These are phyloP conservation scores for Pseudogymnoascus pannorum DNA, from an alignment of 2,329 filamentous ascomycete species.

Conservation along the genomic window DNA sequence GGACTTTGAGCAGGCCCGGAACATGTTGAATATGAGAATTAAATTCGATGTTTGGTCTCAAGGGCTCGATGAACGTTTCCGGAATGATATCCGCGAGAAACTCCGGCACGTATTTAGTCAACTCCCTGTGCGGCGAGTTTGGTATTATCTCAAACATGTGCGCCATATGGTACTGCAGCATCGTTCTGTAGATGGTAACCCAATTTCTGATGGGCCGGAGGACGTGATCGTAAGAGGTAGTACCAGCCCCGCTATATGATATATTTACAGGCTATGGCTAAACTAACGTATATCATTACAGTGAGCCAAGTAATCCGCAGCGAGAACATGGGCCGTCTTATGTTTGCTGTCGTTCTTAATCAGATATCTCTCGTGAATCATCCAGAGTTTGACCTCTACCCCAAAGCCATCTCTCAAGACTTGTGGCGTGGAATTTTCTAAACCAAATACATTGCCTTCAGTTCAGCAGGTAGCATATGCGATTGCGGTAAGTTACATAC, in stretches of 20 bases:
- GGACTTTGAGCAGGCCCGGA: slow-evolving; percentile 22
- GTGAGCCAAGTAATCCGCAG: slow-evolving; percentile 8
- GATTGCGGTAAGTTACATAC: slow-evolving; percentile 17
- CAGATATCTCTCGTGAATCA: not conserved
- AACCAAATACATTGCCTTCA: slow-evolving; percentile 7
- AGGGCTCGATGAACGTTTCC: slow-evolving; percentile 25
- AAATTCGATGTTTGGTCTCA: slow-evolving; percentile 28
- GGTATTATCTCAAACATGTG: slow-evolving; percentile 21
- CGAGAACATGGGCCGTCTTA: not conserved
- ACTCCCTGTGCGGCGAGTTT: slow-evolving; percentile 23
- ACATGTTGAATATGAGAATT: slow-evolving; percentile 27
- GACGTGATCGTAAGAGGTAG: slow-evolving; percentile 18
- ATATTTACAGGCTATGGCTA: not conserved
- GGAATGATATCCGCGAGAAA: slow-evolving; percentile 23
- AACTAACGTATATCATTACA: slow-evolving; percentile 12
- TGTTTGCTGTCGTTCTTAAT: not conserved
- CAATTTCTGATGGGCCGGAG: slow-evolving; percentile 15
- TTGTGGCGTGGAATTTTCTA: slow-evolving; percentile 11
- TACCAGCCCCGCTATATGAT: slow-evolving; percentile 12
- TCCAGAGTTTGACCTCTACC: slow-evolving; percentile 10
- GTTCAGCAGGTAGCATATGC: slow-evolving; percentile 16
- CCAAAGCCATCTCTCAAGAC: slow-evolving; percentile 9
- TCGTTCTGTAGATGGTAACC: not conserved
- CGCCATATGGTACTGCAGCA: slow-evolving; percentile 11
- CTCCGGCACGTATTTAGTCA: slow-evolving; percentile 23